Evolutionary conservation across 352 stramenopile genomes (phyloP).

Genomic region (Phytophthora pini): DNA sequence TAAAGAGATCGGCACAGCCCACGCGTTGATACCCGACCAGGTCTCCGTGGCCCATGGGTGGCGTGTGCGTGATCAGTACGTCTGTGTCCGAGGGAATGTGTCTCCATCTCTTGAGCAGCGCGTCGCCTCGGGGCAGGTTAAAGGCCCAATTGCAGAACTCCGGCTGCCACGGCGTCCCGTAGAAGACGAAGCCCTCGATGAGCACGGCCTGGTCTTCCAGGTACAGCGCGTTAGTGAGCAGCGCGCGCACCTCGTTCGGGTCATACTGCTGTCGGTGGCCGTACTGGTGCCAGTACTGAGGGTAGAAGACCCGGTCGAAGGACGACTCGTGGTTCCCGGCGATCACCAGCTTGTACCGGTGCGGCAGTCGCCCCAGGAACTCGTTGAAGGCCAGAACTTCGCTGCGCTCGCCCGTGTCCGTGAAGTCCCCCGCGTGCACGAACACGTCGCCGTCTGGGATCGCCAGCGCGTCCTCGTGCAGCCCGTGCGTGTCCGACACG

Average conservation of each 20-base stretch:
- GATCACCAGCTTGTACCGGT: conserved; percentile 82
- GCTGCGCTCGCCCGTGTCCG: conserved; percentile 67
- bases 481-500: conserved; percentile 80
- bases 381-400: conserved; percentile 76
- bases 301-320: conserved; percentile 77
- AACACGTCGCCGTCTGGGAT: conserved; percentile 85
- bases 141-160: conserved; percentile 90
- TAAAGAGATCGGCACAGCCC: conserved; percentile 80
- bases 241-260: conserved; percentile 65
- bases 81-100: conserved; percentile 72
- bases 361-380: conserved; percentile 70
- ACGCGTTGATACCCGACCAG: conserved; percentile 55
- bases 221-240: conserved; percentile 82
- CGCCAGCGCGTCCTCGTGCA: conserved; percentile 70
- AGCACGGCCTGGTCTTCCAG: conserved; percentile 77
- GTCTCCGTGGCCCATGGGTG: conserved; percentile 84
- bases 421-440: conserved; percentile 92
- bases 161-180: conserved; percentile 82
- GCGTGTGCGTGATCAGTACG: conserved; percentile 90
- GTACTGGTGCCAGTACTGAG: conserved; percentile 74
- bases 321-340: conserved; percentile 87
- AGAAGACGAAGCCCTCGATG: conserved; percentile 80
- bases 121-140: conserved; percentile 62
- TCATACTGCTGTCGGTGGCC: conserved; percentile 73
- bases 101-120: conserved; percentile 53